phyloP scores from a whole-genome alignment of 208 protist species.

The Kentomonas sorsogonicus region DNA sequence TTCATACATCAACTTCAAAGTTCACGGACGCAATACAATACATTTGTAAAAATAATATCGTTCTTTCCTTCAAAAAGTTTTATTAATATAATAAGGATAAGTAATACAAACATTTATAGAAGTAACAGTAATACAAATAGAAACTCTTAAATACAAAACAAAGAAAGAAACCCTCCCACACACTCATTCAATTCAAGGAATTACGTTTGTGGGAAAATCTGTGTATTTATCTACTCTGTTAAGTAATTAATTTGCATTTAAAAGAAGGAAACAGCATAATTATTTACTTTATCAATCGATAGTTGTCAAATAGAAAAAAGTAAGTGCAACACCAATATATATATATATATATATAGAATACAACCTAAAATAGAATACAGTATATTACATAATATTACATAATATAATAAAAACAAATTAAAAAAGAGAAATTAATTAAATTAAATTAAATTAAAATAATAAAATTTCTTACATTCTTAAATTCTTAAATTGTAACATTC shows the following conservation, averaged over 20 bases:
- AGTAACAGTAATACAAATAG: too few species aligned
- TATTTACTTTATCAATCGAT: background rate
- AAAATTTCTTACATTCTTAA: background rate
- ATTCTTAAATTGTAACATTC: too few species aligned
- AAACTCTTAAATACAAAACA: too few species aligned
- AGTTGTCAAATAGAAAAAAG: background rate
- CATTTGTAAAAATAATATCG: too few species aligned
- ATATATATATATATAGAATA: slow-evolving; percentile 1
- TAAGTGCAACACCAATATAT: slow-evolving; percentile 1
- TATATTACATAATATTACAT: background rate
- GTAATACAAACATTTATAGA: too few species aligned
- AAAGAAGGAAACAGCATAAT: background rate
- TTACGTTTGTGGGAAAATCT: too few species aligned
- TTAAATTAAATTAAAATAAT: background rate
- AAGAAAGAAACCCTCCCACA: too few species aligned
- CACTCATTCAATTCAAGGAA: too few species aligned
- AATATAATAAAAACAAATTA: slow-evolving; percentile 5
- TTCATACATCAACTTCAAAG: too few species aligned
- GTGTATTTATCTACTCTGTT: background rate
- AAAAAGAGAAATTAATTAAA: slow-evolving; percentile 6
- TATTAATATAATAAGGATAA: too few species aligned
- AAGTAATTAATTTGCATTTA: background rate
- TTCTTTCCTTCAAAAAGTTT: too few species aligned
- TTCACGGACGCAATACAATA: too few species aligned
- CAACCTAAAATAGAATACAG: background rate